Evolutionary conservation across 352 stramenopile genomes (phyloP), one percentile per base, ranked within the genome.

Genomic region (Phytophthora quininea): DNA sequence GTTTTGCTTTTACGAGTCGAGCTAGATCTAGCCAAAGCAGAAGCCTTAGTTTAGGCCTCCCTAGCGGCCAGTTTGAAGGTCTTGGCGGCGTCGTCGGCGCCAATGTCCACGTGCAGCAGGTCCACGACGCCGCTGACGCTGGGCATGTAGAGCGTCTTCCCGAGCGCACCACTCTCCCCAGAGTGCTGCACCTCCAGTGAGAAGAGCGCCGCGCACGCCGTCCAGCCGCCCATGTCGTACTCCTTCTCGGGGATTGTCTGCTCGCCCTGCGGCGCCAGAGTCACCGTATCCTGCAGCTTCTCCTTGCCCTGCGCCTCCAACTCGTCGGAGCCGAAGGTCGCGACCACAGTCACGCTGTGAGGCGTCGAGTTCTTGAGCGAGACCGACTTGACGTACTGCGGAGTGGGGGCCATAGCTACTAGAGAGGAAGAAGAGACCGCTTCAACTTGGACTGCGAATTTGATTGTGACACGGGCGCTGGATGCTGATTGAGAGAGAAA

Each of bases 211-310:
- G 85, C 86, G 35, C 86, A 71, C 3, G 82, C 84, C 47, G 75
- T 91, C 82, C 80, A 93, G 37, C 74, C 71, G 58, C 76, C 87
- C 87, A 95, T 95, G 74, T 95, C 76, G 75, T 89, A 93, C 69
- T 85, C 73, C 58, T 89, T 77, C 59, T 91, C 85, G 35, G 77
- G 71, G 40, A 93, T 67, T 29, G 38, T 77, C 4, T 56, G 60
- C 32, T 79, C 71, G 1, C 67, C 70, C 7, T 80, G 59, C 0
- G 85, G 74, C 27, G 68, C 79, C 42, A 92, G 47, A 62, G 84
- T 76, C 43, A 76, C 60, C 37, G 71, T 84, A 64, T 91, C 78
- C 35, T 64, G 62, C 60, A 93, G 86, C 73, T 92, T 90, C 40
- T 67, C 71, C 54, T 93, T 81, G 42, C 86, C 87, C 35, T 80